Evolutionary conservation across 257 asterid species (phyloP), one percentile per base, ranked within the genome.

Genomic region (Echium plantagineum): DNA sequence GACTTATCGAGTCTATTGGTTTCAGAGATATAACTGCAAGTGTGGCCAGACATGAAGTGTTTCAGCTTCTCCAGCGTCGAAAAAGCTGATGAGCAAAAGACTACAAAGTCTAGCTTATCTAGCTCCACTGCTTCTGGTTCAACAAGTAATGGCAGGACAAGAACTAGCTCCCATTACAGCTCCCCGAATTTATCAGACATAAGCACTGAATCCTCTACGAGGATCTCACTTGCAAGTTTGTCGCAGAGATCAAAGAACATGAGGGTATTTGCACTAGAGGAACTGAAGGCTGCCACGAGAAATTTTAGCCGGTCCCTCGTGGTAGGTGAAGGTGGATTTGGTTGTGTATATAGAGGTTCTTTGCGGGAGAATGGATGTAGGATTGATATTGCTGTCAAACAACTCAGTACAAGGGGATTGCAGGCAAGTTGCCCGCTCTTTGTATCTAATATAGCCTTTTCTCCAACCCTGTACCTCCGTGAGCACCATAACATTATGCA

Each of bases 281-380:
- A 89, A 74, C 80, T 89, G 55, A 86, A 83, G 74, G 71, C 71
- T 0, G 90, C 88, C 5, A 89, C 97, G 0, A 82, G 58, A 79
- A 84, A 75, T 62, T 86, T 86, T 54, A 84, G 86, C 77, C 90
- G 88, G 1, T 79, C 95, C 54, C 85, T 78, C 38, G 81, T 89
- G 95, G 72, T 89, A 5, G 95, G 97, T 9, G 95, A 89, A 73
- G 97, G 97, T 0, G 95, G 95, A 17, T 89, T 89, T 42, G 97
- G 95, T 18, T 83, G 94, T 0, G 97, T 86, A 24, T 89, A 78
- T 52, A 73, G 83, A 56, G 97, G 86, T 7, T 72, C 76, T 55
- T 55, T 82, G 20, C 63, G 69, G 17, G 95, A 83, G 52, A 57
- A 17, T 0, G 71, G 66, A 3, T 77, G 72, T 51, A 67, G 71